These are phyloP conservation scores for Carex myosuroides DNA, from an alignment of 176 grass and related monocot genomes.

Conservation along the genomic window DNA sequence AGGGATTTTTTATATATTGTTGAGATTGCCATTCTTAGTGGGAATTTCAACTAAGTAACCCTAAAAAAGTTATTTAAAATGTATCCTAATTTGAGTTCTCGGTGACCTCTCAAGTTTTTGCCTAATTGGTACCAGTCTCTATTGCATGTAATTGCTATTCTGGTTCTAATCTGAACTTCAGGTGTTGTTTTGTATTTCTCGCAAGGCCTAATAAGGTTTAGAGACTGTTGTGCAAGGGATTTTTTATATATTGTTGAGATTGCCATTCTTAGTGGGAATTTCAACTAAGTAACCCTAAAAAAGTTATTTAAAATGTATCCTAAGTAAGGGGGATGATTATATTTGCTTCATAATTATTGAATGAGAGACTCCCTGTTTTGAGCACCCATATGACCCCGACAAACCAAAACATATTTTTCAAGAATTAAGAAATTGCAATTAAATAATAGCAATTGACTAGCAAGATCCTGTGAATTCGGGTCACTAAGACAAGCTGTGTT, in stretches of 20 bases:
- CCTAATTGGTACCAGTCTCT: neutral
- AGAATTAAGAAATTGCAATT: neutral
- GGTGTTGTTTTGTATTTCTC: neutral
- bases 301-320: neutral
- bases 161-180: neutral
- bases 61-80: neutral
- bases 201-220: neutral
- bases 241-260: neutral
- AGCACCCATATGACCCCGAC: neutral
- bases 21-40: neutral
- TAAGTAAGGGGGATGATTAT: neutral
- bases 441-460: neutral
- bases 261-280: neutral
- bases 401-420: neutral
- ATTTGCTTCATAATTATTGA: neutral
- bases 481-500: neutral
- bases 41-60: neutral
- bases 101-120: neutral
- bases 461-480: neutral
- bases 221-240: neutral
- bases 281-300: neutral
- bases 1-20: neutral
- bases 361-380: neutral
- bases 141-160: neutral
- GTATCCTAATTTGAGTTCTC: neutral